Evolutionary conservation across 805 yeast species (phyloP).

Genomic region (Candida patagonica): DNA sequence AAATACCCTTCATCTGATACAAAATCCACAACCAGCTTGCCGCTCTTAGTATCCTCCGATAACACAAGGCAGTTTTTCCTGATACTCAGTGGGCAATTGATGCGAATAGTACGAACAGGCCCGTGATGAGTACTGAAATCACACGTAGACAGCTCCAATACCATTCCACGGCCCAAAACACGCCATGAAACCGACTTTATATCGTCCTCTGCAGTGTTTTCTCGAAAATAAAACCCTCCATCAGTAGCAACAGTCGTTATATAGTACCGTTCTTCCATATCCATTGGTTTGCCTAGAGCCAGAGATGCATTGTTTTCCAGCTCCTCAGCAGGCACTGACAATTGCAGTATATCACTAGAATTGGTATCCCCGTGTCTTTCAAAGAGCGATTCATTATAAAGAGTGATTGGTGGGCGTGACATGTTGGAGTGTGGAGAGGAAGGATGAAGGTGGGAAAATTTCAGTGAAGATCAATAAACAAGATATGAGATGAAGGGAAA

Average conservation of each 20-base stretch:
- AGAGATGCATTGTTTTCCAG: neutral
- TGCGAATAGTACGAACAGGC: slow-evolving; percentile 23
- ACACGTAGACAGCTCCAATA: slow-evolving; percentile 15
- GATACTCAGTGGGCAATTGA: slow-evolving; percentile 33
- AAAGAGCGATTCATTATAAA: slow-evolving; percentile 15
- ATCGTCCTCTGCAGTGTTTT: neutral
- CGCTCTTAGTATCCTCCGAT: slow-evolving; percentile 25
- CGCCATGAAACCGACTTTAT: slow-evolving; percentile 12
- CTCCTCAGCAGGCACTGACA: slow-evolving; percentile 14
- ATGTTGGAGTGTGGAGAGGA: too few species aligned
- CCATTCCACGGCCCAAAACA: slow-evolving; percentile 7
- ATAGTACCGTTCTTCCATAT: slow-evolving; percentile 13
- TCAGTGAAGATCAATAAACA: too few species aligned
- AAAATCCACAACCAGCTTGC: slow-evolving; percentile 40
- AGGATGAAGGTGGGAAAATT: too few species aligned
- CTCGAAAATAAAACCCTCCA: slow-evolving; percentile 6
- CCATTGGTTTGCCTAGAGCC: too few species aligned
- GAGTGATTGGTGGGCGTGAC: slow-evolving; percentile 13
- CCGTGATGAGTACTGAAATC: slow-evolving; percentile 7
- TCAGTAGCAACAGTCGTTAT: slow-evolving; percentile 14
- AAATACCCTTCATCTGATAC: slow-evolving; percentile 42
- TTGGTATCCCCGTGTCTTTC: slow-evolving; percentile 6
- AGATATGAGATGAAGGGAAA: too few species aligned
- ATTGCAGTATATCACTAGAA: slow-evolving; percentile 1
- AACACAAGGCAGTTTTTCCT: slow-evolving; percentile 32